phyloP scores from a whole-genome alignment of 495 filamentous ascomycete species.

The Melanomma pulvis-pyrius region DNA sequence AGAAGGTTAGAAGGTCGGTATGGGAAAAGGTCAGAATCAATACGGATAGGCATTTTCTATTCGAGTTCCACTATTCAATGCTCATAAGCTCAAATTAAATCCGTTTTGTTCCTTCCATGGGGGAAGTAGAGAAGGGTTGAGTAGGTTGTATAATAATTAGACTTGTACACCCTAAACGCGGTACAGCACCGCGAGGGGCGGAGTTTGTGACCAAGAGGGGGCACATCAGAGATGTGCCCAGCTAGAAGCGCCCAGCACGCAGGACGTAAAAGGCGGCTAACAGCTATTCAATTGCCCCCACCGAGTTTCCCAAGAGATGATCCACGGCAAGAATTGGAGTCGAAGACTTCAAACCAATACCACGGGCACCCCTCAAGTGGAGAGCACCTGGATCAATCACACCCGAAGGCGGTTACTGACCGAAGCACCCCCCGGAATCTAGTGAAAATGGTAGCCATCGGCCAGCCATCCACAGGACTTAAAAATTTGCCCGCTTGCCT shows the following conservation, averaged over 20 bases:
- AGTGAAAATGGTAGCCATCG: neutral
- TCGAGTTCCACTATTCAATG: no score
- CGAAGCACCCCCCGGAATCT: neutral
- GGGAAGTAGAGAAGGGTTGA: no score
- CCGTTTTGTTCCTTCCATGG: no score
- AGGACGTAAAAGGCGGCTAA: neutral
- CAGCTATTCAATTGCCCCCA: neutral
- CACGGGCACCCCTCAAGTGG: neutral
- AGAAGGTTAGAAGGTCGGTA: no score
- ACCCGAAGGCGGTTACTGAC: neutral
- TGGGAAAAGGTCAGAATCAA: no score
- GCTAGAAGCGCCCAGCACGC: neutral
- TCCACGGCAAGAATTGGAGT: neutral
- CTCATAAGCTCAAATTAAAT: no score
- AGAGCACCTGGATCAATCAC: neutral
- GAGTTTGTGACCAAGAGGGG: neutral
- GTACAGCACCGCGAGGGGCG: no score
- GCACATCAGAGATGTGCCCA: neutral
- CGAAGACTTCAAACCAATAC: neutral
- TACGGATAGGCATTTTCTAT: no score
- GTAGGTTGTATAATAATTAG: no score
- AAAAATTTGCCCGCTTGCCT: neutral
- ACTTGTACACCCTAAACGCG: no score
- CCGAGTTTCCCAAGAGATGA: neutral
- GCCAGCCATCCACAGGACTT: neutral